Base-by-base conservation (phyloP, 116 monocot species). In the Posidonia oceanica region DNA sequence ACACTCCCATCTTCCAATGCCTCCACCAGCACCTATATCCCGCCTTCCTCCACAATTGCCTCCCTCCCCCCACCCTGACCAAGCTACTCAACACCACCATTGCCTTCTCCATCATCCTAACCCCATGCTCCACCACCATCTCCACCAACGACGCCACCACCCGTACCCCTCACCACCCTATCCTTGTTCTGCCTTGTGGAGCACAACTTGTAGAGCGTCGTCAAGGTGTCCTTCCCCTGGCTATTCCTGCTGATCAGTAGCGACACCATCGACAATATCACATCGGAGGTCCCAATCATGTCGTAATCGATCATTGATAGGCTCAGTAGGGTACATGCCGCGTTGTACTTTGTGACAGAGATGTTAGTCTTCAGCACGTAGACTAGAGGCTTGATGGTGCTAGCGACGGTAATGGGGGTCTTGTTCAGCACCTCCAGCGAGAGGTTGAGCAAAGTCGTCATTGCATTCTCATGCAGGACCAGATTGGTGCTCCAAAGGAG, bases 391-490 rank as follows among this genome's bases (percentile, higher is more conserved):
- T 96, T 96, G 79, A 96, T 88, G 12, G 89, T 89, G 3, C 88
- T 91, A 37, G 83, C 77, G 1, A 70, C 70, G 1, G 88, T 83
- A 41, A 91, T 86, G 29, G 71, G 72, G 17, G 68, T 55, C 75
- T 84, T 84, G 84, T 96, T 96, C 14, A 68, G 39, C 70, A 87
- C 91, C 70, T 88, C 84, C 14, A 91, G 82, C 3, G 91, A 91
- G 62, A 96, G 81, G 79, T 96, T 96, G 3, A 96, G 80, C 48
- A 96, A 78, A 40, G 96, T 91, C 13, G 91, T 96, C 36, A 87
- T 91, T 11, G 89, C 86, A 67, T 86, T 91, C 80, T 96, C 96
- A 72, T 96, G 96, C n/a, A n/a, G n/a, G n/a, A n/a, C n/a, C n/a
- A n/a, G n/a, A n/a, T n/a, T n/a, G n/a, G n/a, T n/a, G n/a, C n/a